Conservation (phyloP, 768 basidiomycete genomes). For the Boletus rubropictus region DNA sequence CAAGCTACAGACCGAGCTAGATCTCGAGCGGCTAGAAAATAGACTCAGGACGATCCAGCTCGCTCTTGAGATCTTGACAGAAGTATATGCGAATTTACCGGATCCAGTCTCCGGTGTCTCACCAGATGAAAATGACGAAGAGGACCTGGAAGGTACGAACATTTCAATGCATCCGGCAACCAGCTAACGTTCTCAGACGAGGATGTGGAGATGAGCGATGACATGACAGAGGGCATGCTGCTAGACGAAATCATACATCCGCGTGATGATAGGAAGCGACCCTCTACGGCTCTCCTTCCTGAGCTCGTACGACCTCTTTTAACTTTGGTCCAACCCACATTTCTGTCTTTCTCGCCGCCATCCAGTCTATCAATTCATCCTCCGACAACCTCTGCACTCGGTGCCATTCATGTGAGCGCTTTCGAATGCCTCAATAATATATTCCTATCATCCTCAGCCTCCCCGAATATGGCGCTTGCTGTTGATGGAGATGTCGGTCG, state of each 20-base stretch:
- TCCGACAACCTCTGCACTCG: constrained; percentile 81
- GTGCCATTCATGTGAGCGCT: constrained; percentile 77
- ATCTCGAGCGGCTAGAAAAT: constrained; percentile 69
- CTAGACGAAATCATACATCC: constrained; percentile 17
- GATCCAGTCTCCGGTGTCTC: constrained; percentile 52
- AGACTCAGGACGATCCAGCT: constrained; percentile 70
- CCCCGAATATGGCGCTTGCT: constrained; percentile 36
- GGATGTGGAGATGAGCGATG: constrained; percentile 37
- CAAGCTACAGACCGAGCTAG: constrained; percentile 58
- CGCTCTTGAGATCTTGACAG: constrained; percentile 84
- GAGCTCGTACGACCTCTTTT: constrained; percentile 66
- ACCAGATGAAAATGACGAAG: constrained; percentile 30
- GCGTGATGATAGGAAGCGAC: constrained; percentile 27
- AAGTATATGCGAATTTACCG: constrained; percentile 80
- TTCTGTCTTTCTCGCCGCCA: constrained; percentile 76
- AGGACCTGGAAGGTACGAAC: constrained; percentile 35
- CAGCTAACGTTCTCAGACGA: constrained; percentile 37
- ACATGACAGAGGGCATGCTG: constrained; percentile 21
- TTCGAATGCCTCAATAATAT: constrained; percentile 90
- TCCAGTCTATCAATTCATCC: constrained; percentile 70
- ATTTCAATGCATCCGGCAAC: constrained; percentile 8
- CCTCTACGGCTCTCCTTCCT: constrained; percentile 38
- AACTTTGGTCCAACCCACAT: constrained; percentile 64
- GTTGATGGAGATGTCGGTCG: constrained; percentile 46
- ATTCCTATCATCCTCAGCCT: constrained; percentile 64